phyloP scores from a whole-genome alignment of 2,329 filamentous ascomycete genomes.

The Fusarium verticillioides region DNA sequence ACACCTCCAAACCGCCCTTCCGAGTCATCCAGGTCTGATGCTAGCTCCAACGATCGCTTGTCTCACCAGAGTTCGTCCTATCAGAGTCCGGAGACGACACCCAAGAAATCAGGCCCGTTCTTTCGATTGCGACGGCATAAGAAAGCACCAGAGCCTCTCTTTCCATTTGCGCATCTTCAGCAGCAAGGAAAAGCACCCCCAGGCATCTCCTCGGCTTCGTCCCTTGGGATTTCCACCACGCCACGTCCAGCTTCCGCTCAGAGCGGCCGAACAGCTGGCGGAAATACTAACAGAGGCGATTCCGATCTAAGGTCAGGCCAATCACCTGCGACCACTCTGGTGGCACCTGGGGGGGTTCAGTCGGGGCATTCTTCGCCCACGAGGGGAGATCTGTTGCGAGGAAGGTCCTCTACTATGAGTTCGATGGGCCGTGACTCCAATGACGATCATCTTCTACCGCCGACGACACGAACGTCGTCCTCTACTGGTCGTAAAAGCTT shows the following conservation, averaged over 20 bases:
- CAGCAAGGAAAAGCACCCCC: slow-evolving; percentile 66
- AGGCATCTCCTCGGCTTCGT: slow-evolving; percentile 55
- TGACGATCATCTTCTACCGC: slow-evolving; percentile 75
- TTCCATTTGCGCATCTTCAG: slow-evolving; percentile 87
- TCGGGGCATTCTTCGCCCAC: slow-evolving; percentile 76
- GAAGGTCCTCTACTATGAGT: slow-evolving; percentile 89
- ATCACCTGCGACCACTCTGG: slow-evolving; percentile 62
- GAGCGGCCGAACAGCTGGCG: slow-evolving; percentile 42
- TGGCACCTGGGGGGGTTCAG: slow-evolving; percentile 53
- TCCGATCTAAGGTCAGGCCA: slow-evolving; percentile 36
- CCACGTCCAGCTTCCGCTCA: slow-evolving; percentile 52
- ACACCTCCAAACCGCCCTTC: slow-evolving; percentile 57
- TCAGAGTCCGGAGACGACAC: slow-evolving; percentile 70
- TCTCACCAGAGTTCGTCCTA: slow-evolving; percentile 64
- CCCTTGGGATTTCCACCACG: slow-evolving; percentile 52
- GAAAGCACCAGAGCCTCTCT: slow-evolving; percentile 79
- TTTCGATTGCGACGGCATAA: slow-evolving; percentile 84
- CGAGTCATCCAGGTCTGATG: slow-evolving; percentile 92
- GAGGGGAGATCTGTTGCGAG: slow-evolving; percentile 70
- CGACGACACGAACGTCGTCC: slow-evolving; percentile 79
- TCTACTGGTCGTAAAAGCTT: slow-evolving; percentile 95
- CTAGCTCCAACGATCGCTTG: slow-evolving; percentile 76
- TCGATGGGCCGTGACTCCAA: slow-evolving; percentile 80
- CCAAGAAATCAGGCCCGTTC: slow-evolving; percentile 75
- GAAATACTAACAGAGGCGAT: slow-evolving; percentile 34